Evolutionary conservation across 2,329 filamentous ascomycete species (phyloP).

Genomic region (Rutstroemia sp.): DNA sequence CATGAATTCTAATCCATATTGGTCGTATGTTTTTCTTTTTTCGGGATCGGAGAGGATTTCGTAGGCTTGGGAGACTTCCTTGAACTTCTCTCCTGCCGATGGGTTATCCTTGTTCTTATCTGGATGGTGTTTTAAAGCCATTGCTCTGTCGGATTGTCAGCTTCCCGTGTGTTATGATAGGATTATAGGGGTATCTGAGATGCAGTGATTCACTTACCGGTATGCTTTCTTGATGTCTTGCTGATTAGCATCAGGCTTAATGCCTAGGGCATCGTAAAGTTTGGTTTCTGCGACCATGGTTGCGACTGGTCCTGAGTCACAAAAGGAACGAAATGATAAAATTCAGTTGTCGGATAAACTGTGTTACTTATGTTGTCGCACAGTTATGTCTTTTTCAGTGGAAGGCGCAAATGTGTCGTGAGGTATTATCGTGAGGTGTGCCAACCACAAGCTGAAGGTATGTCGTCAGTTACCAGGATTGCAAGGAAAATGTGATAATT

Average conservation of each 20-base stretch:
- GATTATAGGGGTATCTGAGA: neutral
- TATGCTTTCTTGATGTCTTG: constrained; percentile 98
- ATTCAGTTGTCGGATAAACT: too few relatives aligned
- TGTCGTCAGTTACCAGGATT: constrained; percentile 5
- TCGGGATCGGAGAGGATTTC: constrained; percentile 96
- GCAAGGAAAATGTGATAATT: neutral
- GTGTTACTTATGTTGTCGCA: neutral
- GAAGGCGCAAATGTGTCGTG: constrained; percentile 8
- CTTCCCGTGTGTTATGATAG: neutral
- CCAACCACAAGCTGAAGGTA: neutral
- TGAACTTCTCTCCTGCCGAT: constrained; percentile 85
- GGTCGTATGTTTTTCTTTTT: constrained; percentile 92
- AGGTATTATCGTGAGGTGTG: neutral
- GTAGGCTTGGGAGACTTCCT: constrained; percentile 95
- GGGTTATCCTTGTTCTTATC: constrained; percentile 97
- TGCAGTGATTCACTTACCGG: constrained; percentile 46
- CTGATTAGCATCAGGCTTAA: constrained; percentile 74
- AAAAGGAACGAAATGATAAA: neutral
- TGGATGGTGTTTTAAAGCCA: constrained; percentile 85
- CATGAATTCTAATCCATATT: constrained; percentile 89
- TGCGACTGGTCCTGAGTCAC: constrained; percentile 6
- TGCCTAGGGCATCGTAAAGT: constrained; percentile 78
- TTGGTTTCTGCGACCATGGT: constrained; percentile 92
- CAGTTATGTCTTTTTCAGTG: neutral
- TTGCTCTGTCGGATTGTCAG: constrained; percentile 51